These are phyloP conservation scores for Mycoemilia scoparia DNA, from an alignment of 192 early-diverging fungal species.

Conservation along the genomic window DNA sequence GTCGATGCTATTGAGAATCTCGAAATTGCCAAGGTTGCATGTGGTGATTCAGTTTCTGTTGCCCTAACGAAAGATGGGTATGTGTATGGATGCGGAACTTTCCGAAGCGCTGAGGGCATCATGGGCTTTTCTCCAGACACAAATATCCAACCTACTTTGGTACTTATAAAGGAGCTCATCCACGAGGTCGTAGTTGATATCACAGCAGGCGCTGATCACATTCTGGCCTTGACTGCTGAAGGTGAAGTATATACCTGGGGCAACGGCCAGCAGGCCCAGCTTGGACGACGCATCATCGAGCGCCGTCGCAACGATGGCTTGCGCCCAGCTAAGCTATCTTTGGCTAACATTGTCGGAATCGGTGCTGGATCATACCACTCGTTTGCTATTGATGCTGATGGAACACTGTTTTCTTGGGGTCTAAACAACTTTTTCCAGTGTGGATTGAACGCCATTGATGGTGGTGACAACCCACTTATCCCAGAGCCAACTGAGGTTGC, in stretches of 20 bases:
- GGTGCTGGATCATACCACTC: constrained; percentile 72
- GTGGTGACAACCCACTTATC: constrained; percentile 24
- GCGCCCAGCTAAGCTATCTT: constrained; percentile 32
- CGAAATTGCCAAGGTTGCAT: constrained; percentile 53
- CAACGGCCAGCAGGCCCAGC: constrained; percentile 70
- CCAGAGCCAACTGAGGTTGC: constrained; percentile 37
- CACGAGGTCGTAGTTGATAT: constrained; percentile 52
- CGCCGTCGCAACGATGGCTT: constrained; percentile 49
- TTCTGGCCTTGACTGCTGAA: constrained; percentile 47
- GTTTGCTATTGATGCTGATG: constrained; percentile 51
- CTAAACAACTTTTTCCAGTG: constrained; percentile 85
- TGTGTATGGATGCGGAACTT: constrained; percentile 82
- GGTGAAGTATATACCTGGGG: constrained; percentile 82
- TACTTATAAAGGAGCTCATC: constrained; percentile 33
- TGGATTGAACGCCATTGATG: constrained; percentile 33
- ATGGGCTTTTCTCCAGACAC: constrained; percentile 59
- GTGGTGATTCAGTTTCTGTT: constrained; percentile 71
- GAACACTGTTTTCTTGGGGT: constrained; percentile 62
- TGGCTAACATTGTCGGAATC: constrained; percentile 39
- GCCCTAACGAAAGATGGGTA: constrained; percentile 56
- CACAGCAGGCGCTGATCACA: constrained; percentile 70
- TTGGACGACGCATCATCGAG: constrained; percentile 63
- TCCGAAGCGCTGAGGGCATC: constrained; percentile 60
- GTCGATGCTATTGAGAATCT: constrained; percentile 62
- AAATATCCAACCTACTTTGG: constrained; percentile 40